These are phyloP conservation scores for Ceratobasidium sp. DNA, from an alignment of 1,284 basidiomycete species.

Conservation along the genomic window DNA sequence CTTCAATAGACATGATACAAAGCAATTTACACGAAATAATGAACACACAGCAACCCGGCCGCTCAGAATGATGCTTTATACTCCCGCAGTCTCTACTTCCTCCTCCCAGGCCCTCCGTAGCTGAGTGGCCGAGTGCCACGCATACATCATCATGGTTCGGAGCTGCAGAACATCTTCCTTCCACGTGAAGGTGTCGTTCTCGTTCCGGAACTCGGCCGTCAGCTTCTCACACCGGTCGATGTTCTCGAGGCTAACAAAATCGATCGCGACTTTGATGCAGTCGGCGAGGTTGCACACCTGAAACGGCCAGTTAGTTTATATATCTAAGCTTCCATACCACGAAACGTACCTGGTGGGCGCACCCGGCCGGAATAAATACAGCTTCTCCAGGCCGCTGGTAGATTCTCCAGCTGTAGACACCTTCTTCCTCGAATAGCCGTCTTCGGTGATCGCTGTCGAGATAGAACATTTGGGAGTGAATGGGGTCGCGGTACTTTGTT, in stretches of 20 bases:
- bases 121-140: conserved; percentile 66
- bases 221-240: conserved; percentile 83
- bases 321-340: conserved; percentile 1
- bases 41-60: neutral
- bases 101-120: neutral
- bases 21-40: neutral
- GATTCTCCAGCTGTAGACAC: conserved; percentile 80
- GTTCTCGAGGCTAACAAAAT: conserved; percentile 95
- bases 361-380: conserved; percentile 94
- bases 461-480: conserved; percentile 90
- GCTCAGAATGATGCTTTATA: neutral
- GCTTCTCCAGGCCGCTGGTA: conserved; percentile 94
- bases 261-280: conserved; percentile 95
- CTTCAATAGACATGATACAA: neutral
- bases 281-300: conserved; percentile 86
- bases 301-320: neutral
- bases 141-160: conserved; percentile 92
- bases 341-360: conserved; percentile 85
- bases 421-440: conserved; percentile 70
- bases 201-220: conserved; percentile 86
- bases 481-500: conserved; percentile 71
- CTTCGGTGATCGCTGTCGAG: conserved; percentile 73
- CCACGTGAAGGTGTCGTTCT: conserved; percentile 87
- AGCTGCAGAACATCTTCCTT: conserved; percentile 94
- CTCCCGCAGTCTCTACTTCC: neutral